Percentiles rank a stretch among this genome's conserved stretches.
phyloP scores from a whole-genome alignment of 495 filamentous ascomycete species.

The Aspergillus hancockii region DNA sequence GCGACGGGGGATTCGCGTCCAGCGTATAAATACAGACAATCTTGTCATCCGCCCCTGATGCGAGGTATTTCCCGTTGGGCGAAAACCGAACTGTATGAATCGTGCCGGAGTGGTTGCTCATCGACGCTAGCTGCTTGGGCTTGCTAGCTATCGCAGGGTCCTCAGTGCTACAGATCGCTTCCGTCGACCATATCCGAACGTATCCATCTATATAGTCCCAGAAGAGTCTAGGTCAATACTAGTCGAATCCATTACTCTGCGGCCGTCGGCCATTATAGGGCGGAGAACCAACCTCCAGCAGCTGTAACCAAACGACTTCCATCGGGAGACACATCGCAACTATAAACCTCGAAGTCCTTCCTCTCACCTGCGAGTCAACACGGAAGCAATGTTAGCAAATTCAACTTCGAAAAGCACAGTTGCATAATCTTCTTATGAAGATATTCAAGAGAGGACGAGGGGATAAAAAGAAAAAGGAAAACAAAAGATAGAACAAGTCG shows the following conservation, averaged over 20 bases:
- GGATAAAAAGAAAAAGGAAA: constrained; percentile 4
- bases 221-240: constrained; percentile 10
- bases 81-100: constrained; percentile 97
- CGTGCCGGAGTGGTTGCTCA: constrained; percentile 97
- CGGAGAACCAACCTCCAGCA: constrained; percentile 70
- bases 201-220: constrained; percentile 74
- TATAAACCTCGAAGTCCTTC: constrained; percentile 97
- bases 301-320: constrained; percentile 88
- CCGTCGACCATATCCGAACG: constrained; percentile 95
- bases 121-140: constrained; percentile 91
- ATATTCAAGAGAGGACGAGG: neutral
- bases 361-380: constrained; percentile 67
- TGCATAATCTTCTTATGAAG: neutral
- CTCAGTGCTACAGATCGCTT: constrained; percentile 80
- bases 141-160: constrained; percentile 65
- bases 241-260: constrained; percentile 12
- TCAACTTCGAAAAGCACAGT: neutral
- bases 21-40: constrained; percentile 95
- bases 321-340: constrained; percentile 94
- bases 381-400: constrained; percentile 12
- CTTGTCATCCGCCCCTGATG: constrained; percentile 96
- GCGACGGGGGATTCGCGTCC: constrained; percentile 75
- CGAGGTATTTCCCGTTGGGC: constrained; percentile 87
- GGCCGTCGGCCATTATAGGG: neutral
- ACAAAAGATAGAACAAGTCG: constrained; percentile 10